phyloP scores from a whole-genome alignment of 345 rosid species.

The Bruguiera parviflora region DNA sequence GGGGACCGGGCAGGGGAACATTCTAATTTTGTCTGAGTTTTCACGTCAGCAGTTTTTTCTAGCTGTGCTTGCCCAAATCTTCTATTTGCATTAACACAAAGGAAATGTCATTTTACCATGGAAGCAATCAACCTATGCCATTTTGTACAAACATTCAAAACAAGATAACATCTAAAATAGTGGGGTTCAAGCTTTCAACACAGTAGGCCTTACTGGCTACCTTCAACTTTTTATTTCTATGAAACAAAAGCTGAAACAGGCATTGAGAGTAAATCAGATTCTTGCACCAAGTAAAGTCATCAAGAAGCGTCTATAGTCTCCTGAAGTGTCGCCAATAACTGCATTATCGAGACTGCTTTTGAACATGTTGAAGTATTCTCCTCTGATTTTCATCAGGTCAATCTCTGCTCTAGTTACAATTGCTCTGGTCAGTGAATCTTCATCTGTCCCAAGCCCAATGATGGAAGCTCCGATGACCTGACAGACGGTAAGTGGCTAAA shows the following conservation, averaged over 20 bases:
- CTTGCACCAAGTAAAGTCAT: slow-evolving; percentile 65
- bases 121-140: not conserved
- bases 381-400: slow-evolving; percentile 66
- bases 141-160: not conserved
- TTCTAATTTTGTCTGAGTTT: too few relatives aligned
- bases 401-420: slow-evolving; percentile 74
- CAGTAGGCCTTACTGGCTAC: too few relatives aligned
- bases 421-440: slow-evolving; percentile 73
- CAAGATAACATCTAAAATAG: not conserved
- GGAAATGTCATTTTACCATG: not conserved
- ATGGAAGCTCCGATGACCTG: slow-evolving; percentile 61
- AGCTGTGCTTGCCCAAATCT: too few relatives aligned
- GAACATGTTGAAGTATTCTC: slow-evolving; percentile 51
- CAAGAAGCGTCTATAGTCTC: slow-evolving; percentile 63
- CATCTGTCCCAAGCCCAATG: slow-evolving; percentile 79
- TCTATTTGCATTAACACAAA: too few relatives aligned
- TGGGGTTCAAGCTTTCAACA: not conserved
- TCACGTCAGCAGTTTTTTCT: too few relatives aligned
- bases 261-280: slow-evolving; percentile 32
- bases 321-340: slow-evolving; percentile 70
- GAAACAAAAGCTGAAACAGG: not conserved
- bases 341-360: slow-evolving; percentile 56
- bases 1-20: too few relatives aligned
- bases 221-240: not conserved
- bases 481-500: slow-evolving; percentile 5